phyloP scores from a whole-genome alignment of 2,329 filamentous ascomycete genomes.

The Hypoxylon sp. region DNA sequence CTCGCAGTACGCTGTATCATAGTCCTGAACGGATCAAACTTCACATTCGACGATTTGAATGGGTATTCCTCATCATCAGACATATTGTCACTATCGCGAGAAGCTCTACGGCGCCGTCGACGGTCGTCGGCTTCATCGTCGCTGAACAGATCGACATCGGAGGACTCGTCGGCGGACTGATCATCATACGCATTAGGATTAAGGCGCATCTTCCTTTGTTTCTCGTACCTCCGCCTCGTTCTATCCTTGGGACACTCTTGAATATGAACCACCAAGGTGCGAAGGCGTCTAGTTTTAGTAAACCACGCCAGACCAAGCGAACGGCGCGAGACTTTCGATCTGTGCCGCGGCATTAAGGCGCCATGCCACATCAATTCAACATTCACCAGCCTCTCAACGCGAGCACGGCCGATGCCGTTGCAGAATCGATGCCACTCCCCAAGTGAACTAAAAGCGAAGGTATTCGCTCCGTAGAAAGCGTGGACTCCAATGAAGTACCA shows the following conservation, averaged over 20 bases:
- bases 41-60: slow-evolving; percentile 19
- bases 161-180: not conserved
- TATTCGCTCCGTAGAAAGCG: slow-evolving; percentile 66
- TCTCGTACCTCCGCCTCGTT: slow-evolving; percentile 60
- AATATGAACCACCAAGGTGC: slow-evolving; percentile 59
- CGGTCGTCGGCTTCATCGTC: not conserved
- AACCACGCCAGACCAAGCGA: slow-evolving; percentile 58
- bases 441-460: slow-evolving; percentile 67
- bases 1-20: slow-evolving; percentile 49
- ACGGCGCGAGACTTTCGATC: slow-evolving; percentile 55
- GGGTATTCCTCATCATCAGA: slow-evolving; percentile 43
- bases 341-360: slow-evolving; percentile 43
- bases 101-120: not conserved
- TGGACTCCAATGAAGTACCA: slow-evolving; percentile 60
- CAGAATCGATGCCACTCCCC: slow-evolving; percentile 67
- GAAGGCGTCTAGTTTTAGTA: slow-evolving; percentile 57
- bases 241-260: slow-evolving; percentile 55
- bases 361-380: slow-evolving; percentile 60
- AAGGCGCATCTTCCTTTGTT: slow-evolving; percentile 2
- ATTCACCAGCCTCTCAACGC: slow-evolving; percentile 61
- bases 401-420: slow-evolving; percentile 57
- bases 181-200: not conserved
- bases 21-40: slow-evolving; percentile 35
- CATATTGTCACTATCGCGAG: slow-evolving; percentile 36
- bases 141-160: not conserved